phyloP scores from a whole-genome alignment of 2,329 filamentous ascomycete species.

The Claviceps quebecensis region DNA sequence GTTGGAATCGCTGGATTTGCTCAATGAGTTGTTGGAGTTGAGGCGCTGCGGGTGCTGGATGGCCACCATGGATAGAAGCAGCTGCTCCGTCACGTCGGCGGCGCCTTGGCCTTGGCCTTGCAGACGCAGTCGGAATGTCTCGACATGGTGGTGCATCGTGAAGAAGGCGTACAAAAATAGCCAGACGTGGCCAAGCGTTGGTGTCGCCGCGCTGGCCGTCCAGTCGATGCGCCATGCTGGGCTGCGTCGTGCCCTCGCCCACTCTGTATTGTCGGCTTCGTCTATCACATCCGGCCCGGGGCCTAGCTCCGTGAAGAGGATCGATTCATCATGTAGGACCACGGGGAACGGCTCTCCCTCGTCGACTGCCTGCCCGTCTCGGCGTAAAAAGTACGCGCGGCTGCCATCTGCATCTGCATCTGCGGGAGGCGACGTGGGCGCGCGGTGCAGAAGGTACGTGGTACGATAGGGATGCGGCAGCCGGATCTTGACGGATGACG shows the following conservation, averaged over 20 bases:
- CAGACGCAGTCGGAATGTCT: not conserved
- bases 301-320: not conserved
- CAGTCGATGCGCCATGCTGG: not conserved
- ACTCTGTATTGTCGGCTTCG: constrained; percentile 1
- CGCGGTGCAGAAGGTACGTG: constrained; percentile 12
- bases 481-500: constrained; percentile 1
- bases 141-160: not conserved
- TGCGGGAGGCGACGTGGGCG: constrained; percentile 5
- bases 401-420: not conserved
- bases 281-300: not conserved
- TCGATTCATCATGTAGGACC: not conserved
- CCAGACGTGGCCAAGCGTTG: constrained; percentile 1
- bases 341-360: constrained; percentile 10
- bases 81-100: not conserved
- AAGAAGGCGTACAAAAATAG: constrained; percentile 2
- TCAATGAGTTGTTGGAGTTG: not conserved
- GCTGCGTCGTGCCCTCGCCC: constrained; percentile 3
- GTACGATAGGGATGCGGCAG: constrained; percentile 11
- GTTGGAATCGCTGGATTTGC: constrained; percentile 10
- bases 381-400: constrained; percentile 10
- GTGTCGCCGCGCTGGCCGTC: not conserved
- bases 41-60: constrained; percentile 27
- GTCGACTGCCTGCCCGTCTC: constrained; percentile 8
- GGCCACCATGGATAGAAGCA: constrained; percentile 20
- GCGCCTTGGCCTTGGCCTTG: not conserved